Conservation (phyloP, 257 asterid species). For the Solanum sparsipilum region DNA sequence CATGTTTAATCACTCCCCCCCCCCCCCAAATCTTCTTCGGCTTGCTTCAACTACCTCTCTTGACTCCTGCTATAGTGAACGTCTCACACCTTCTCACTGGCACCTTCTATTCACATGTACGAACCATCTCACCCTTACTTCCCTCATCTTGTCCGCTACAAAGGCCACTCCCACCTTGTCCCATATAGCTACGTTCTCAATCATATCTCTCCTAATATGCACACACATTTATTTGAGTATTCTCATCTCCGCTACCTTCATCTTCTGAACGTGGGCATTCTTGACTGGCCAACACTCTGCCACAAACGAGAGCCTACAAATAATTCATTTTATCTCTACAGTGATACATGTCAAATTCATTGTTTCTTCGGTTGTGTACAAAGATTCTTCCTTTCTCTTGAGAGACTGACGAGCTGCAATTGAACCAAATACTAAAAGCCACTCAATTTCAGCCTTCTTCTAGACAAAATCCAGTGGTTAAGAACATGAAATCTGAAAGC, state of each 20-base stretch:
- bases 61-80: not conserved
- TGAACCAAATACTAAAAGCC: not conserved
- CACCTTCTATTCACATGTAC: not conserved
- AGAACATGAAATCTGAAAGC: not conserved
- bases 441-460: not conserved
- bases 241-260: not conserved
- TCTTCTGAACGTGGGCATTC: not conserved
- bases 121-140: not conserved
- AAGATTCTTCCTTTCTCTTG: not conserved
- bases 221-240: not conserved
- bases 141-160: not conserved
- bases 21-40: not conserved
- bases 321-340: not conserved
- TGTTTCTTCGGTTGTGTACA: not conserved
- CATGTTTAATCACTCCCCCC: not conserved
- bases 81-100: not conserved
- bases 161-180: not conserved
- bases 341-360: not conserved
- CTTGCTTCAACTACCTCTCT: not conserved
- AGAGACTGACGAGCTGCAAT: not conserved
- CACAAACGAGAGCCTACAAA: not conserved
- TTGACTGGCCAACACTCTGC: not conserved
- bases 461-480: not conserved
- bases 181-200: not conserved
- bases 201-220: not conserved